Percentiles rank a stretch among this genome's conserved stretches.
Evolutionary conservation across 192 early-diverging fungal species (phyloP).

Genomic region (Gigaspora rosea): DNA sequence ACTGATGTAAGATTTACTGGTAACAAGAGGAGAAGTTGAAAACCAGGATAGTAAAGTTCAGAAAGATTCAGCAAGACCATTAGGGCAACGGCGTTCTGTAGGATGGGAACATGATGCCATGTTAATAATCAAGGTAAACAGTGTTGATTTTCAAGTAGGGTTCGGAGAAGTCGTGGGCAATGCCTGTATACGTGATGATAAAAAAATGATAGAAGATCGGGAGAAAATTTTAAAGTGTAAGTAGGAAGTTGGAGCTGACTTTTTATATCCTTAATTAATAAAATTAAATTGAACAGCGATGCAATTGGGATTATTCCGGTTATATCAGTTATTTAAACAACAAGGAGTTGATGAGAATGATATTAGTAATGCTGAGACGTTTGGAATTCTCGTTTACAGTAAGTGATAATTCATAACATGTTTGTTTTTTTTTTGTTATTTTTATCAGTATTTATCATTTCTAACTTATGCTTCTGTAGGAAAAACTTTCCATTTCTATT

Average conservation of each 20-base stretch:
- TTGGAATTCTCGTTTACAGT: constrained; percentile 5
- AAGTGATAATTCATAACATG: constrained; percentile 12
- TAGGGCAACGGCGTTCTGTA: neutral
- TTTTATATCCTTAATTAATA: neutral
- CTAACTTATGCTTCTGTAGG: neutral
- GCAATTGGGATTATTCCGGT: neutral
- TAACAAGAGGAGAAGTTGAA: constrained; percentile 4
- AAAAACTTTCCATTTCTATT: constrained; percentile 12
- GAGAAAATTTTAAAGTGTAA: constrained; percentile 22
- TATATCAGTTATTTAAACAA: neutral
- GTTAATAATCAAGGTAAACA: constrained; percentile 12
- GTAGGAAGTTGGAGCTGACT: neutral
- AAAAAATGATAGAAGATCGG: constrained; percentile 6
- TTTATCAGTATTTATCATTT: constrained; percentile 1
- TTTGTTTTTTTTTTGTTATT: constrained; percentile 1
- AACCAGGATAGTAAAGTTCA: constrained; percentile 8
- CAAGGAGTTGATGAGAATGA: constrained; percentile 6
- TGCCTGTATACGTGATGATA: neutral
- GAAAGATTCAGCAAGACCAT: constrained; percentile 5
- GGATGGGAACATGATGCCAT: constrained; percentile 1
- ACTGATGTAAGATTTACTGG: constrained; percentile 12
- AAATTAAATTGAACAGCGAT: constrained; percentile 12
- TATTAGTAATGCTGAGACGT: neutral
- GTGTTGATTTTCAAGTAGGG: constrained; percentile 21
- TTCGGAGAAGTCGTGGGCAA: constrained; percentile 13